phyloP scores from a whole-genome alignment of 2,329 filamentous ascomycete genomes.

The Ceratocystis harringtonii region DNA sequence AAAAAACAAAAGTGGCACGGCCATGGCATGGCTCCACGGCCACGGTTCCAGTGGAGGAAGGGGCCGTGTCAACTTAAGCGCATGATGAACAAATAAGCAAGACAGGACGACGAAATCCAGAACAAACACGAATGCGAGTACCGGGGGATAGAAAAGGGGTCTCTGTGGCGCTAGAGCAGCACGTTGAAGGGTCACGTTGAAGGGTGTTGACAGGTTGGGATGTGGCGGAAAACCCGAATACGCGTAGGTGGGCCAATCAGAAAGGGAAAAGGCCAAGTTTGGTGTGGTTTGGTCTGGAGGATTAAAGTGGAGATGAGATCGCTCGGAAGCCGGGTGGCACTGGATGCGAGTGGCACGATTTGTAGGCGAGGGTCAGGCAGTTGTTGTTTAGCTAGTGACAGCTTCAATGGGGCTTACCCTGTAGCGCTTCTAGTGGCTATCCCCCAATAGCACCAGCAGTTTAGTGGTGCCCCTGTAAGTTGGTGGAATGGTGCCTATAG shows the following conservation, averaged over 20 bases:
- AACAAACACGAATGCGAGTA: slow-evolving; percentile 13
- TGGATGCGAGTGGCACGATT: not conserved
- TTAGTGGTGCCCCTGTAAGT: no score
- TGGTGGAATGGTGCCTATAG: no score
- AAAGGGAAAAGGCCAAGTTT: not conserved
- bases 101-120: not conserved
- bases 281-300: not conserved
- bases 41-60: no score
- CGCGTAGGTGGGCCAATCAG: not conserved
- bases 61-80: not conserved
- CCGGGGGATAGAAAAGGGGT: not conserved
- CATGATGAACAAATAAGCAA: not conserved
- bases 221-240: not conserved
- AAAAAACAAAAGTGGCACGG: not conserved
- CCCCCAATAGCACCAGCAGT: no score
- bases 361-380: not conserved
- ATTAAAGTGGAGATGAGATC: no score
- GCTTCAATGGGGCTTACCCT: not conserved
- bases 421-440: no score
- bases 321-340: not conserved
- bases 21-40: no score
- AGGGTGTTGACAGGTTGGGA: not conserved
- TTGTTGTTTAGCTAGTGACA: not conserved
- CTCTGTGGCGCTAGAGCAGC: not conserved
- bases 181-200: not conserved